These are phyloP conservation scores for Perilla frutescens DNA, from an alignment of 257 asterid species.

Conservation along the genomic window DNA sequence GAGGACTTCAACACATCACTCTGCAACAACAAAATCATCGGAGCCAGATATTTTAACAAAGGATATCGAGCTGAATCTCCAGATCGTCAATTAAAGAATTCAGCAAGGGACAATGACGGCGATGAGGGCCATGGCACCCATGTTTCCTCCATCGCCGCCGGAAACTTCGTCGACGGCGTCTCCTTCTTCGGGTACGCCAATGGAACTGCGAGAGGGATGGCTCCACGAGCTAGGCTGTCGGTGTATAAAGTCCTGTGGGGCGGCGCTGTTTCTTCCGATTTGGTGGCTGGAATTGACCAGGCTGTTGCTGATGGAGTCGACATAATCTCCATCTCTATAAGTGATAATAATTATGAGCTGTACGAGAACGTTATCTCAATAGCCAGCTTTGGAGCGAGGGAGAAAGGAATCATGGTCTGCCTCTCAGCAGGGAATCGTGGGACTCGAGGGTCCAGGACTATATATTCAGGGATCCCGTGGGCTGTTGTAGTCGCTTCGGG, in stretches of 20 bases:
- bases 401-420: constrained; percentile 46
- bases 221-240: constrained; percentile 31
- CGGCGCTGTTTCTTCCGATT: constrained; percentile 18
- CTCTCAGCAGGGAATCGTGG: constrained; percentile 49
- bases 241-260: constrained; percentile 21
- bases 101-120: constrained; percentile 30
- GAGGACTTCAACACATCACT: constrained; percentile 33
- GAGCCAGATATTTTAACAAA: constrained; percentile 28
- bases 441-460: not conserved
- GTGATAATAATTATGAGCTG: not conserved
- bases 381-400: constrained; percentile 52
- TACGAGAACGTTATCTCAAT: constrained; percentile 42
- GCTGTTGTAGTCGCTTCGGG: constrained; percentile 47
- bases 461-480: constrained; percentile 44
- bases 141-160: constrained; percentile 36
- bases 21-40: constrained; percentile 42
- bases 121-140: constrained; percentile 36
- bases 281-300: constrained; percentile 44
- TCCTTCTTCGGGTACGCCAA: constrained; percentile 36
- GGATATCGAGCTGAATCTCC: not conserved
- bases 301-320: constrained; percentile 50
- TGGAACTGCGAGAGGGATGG: constrained; percentile 34
- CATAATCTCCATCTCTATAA: constrained; percentile 34
- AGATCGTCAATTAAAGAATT: not conserved
- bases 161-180: constrained; percentile 24